Evolutionary conservation across 257 asterid genomes (phyloP), one percentile per base, ranked within the genome.

Genomic region (Thymus quinquecostatus): DNA sequence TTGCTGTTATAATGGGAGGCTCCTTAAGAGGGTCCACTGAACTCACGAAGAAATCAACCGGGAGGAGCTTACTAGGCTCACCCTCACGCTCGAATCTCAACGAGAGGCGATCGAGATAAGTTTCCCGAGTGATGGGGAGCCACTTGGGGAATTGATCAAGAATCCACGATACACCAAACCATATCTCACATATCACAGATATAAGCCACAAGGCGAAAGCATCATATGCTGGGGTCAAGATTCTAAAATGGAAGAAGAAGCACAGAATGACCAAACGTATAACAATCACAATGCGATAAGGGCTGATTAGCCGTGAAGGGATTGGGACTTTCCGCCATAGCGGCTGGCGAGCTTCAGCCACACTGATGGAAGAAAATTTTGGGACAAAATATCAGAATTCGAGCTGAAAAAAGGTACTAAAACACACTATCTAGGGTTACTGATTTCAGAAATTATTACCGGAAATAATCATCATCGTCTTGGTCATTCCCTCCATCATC

Each of bases 261-360:
- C 78, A 73, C 47, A 73, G 78, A 27, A 73, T 27, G 53, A 65
- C 12, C 29, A 73, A 40, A 33, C 78, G 85, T 36, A 90, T 80
- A 54, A 88, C 71, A 68, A 88, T 90, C 64, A 90, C 95, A 1
- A 88, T 88, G 50, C 96, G 88, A 43, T 90, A 88, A 30, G 96
- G 96, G 78, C 71, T 90, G 64, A 88, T 83, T 21, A 90, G 77
- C 80, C 95, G 84, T 43, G 95, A 83, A n/a, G 96, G 68, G 48
- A 90, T 78, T 38, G 96, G 95, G 44, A 90, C 79, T 82, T 90
- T 88, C 45, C 95, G 71, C 95, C 96, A 90, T 3, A 90, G 82
- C 21, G 95, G 96, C 54, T 86, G 95, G 73, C 96, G 79, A 43
- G 96, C 92, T 79, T 90, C 96, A 65, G 96, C 95, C 71, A 88